phyloP scores from a whole-genome alignment of 1,139 yeast genomes.

The Lodderomyces parapsilosis region DNA sequence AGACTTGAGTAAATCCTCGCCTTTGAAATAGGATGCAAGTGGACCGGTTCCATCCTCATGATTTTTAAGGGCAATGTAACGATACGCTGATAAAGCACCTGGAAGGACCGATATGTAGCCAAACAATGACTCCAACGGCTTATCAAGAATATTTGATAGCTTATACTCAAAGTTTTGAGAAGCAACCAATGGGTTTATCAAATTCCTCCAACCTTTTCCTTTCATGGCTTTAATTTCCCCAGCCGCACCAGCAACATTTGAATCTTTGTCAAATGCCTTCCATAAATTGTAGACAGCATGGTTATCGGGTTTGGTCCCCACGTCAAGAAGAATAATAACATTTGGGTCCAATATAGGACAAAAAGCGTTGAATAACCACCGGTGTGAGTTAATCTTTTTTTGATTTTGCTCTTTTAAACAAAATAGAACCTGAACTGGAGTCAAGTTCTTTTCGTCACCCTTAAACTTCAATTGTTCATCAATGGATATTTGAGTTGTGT shows the following conservation, averaged over 20 bases:
- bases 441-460: constrained; percentile 73
- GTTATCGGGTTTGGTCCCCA: constrained; percentile 86
- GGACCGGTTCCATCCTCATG: constrained; percentile 94
- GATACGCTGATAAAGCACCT: constrained; percentile 93
- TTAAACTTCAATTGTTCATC: constrained; percentile 83
- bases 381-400: constrained; percentile 89
- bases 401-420: constrained; percentile 87
- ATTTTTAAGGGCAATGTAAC: constrained; percentile 83
- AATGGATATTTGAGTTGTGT: constrained; percentile 85
- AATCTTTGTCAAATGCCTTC: constrained; percentile 95
- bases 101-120: constrained; percentile 95
- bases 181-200: constrained; percentile 89
- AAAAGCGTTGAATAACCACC: constrained; percentile 92
- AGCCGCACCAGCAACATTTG: constrained; percentile 97
- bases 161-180: constrained; percentile 97
- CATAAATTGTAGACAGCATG: constrained; percentile 87
- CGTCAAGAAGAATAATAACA: constrained; percentile 81
- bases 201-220: constrained; percentile 77
- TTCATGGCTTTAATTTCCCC: constrained; percentile 95
- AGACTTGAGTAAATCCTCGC: constrained; percentile 60
- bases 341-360: constrained; percentile 90
- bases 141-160: constrained; percentile 91
- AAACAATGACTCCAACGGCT: constrained; percentile 89
- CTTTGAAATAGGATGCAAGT: constrained; percentile 80
- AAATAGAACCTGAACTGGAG: constrained; percentile 89